Base-by-base conservation (phyloP, 352 stramenopile genomes). In the Globisporangium camurandrum region DNA sequence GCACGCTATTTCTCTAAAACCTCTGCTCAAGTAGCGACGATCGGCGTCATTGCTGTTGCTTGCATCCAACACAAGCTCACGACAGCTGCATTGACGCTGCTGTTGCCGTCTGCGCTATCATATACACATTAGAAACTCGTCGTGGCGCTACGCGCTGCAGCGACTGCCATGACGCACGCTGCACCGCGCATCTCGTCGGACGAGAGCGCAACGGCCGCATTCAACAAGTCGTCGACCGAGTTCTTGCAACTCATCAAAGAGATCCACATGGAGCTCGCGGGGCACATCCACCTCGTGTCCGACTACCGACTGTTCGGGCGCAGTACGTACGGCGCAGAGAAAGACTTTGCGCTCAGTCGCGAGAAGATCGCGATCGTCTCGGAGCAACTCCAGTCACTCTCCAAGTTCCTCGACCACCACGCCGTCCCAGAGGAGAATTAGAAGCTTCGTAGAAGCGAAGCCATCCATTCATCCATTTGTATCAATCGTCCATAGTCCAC, bases 221-320 rank as follows among this genome's bases (percentile, higher is more conserved):
- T 93, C 57, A 88, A 84, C 57, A 65, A 69, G 46, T 57, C 82
- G 20, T 86, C 79, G 54, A 88, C 75, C 38, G 79, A 91, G 55
- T 93, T 93, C 60, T 61, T 93, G 50, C 82, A 91, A 66, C 72
- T 91, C 40, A 71, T 93, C n/a, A 76, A 84, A 49, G 77, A 89
- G 57, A 86, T 93, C 53, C 82, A 93, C 67, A 69, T 71, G 7
- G 82, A 93, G 53, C 66, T 93, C 19, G 82, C 79, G 16, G 74
- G 71, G 59, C 78, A 93, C 59, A 86, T 90, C 54, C 82, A 93
- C 62, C 56, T 93, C 17, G 82, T 93, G 28, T 84, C 77, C 44
- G 77, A 93, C 62, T 93, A 93, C 57, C 82, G 82, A 46, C 84
- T 68, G 12, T 93, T 84, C 56, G 77, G 74, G 24, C 79, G 82